A percentile compares a stretch with the other conserved stretches of the same genome.
Evolutionary conservation across 208 protist genomes (phyloP).

Genomic region (Trypanosoma scelopori): DNA sequence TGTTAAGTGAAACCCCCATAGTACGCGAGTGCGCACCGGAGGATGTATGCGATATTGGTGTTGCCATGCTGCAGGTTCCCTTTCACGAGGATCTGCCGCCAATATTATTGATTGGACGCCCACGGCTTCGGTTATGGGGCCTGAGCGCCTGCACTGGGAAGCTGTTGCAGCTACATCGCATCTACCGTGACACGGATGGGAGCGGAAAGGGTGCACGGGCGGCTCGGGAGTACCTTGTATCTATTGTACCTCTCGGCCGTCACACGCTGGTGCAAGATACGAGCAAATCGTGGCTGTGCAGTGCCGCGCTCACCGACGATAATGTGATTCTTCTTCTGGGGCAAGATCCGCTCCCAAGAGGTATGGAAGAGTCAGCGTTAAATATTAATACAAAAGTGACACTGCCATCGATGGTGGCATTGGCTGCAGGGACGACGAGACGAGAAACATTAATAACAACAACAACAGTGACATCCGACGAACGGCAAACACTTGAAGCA

Average conservation of each 20-base stretch:
- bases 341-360: conserved; percentile 6
- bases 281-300: conserved; percentile 37
- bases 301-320: conserved; percentile 40
- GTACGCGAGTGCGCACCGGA: conserved; percentile 39
- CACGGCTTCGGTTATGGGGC: conserved; percentile 42
- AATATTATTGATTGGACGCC: conserved; percentile 41
- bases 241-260: conserved; percentile 45
- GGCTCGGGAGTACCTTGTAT: conserved; percentile 41
- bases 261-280: conserved; percentile 25
- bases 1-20: conserved; percentile 37
- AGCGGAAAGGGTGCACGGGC: conserved; percentile 27
- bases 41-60: conserved; percentile 50
- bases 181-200: conserved; percentile 33
- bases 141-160: conserved; percentile 44
- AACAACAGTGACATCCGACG: neutral
- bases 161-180: conserved; percentile 29
- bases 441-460: neutral
- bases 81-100: conserved; percentile 25
- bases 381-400: neutral
- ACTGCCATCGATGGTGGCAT: too few species aligned
- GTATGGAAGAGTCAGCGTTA: neutral
- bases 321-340: conserved; percentile 43
- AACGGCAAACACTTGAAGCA: conserved; percentile 26
- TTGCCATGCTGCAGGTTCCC: conserved; percentile 31
- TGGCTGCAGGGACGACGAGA: neutral